These are phyloP conservation scores for Xylaria multiplex DNA, from an alignment of 2,329 filamentous ascomycete species.

Conservation along the genomic window DNA sequence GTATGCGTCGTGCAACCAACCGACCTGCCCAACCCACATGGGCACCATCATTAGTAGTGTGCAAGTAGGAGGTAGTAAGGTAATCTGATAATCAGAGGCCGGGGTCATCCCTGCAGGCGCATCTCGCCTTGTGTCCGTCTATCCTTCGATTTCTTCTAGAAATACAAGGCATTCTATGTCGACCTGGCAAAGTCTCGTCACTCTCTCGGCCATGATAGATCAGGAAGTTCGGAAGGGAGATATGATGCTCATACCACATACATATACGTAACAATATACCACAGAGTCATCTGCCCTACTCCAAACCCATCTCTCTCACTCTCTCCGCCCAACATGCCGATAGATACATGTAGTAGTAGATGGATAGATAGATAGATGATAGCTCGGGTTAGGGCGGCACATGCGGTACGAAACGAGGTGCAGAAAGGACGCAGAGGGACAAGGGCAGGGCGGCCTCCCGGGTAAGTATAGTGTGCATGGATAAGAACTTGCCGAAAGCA, in stretches of 20 bases:
- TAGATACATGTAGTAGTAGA: background rate
- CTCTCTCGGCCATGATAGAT: background rate
- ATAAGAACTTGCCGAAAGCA: slow-evolving; percentile 30
- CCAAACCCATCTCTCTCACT: background rate
- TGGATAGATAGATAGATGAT: no score
- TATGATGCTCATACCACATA: background rate
- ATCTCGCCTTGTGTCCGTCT: slow-evolving; percentile 5
- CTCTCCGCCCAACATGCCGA: slow-evolving; percentile 1
- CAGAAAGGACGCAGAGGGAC: background rate
- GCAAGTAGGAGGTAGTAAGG: no score
- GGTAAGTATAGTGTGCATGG: background rate
- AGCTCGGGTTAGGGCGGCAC: slow-evolving; percentile 34
- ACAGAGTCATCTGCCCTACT: slow-evolving; percentile 1
- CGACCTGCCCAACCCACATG: slow-evolving; percentile 24
- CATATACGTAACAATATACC: slow-evolving; percentile 1
- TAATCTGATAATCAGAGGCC: slow-evolving; percentile 37
- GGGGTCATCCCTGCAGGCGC: slow-evolving; percentile 30
- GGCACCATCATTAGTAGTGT: slow-evolving; percentile 13
- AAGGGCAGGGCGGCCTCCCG: slow-evolving; percentile 27
- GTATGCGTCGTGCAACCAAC: background rate
- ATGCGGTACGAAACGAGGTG: slow-evolving; percentile 6
- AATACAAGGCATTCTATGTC: slow-evolving; percentile 1
- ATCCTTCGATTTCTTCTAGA: slow-evolving; percentile 26
- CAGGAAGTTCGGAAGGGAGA: slow-evolving; percentile 21
- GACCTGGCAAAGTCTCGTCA: background rate